These are phyloP conservation scores for Grosmannia huntii DNA, from an alignment of 2,329 filamentous ascomycete genomes.

Conservation along the genomic window DNA sequence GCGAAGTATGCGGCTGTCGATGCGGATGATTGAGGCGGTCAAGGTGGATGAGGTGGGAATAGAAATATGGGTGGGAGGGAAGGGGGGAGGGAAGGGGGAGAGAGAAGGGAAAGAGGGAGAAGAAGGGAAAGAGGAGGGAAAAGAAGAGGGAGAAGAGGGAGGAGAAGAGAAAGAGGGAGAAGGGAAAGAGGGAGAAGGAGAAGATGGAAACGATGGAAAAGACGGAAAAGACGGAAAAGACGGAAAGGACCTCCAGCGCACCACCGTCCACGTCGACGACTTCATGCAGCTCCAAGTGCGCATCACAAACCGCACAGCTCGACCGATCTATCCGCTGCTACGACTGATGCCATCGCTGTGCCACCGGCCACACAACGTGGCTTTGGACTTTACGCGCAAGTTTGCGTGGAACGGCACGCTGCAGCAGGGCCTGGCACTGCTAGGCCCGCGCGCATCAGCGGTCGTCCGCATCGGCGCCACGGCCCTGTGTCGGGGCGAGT, in stretches of 20 bases:
- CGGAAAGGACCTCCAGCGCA: no score
- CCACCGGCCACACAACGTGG: conserved; percentile 56
- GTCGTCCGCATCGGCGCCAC: conserved; percentile 58
- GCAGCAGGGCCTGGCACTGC: conserved; percentile 56
- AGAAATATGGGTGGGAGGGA: conserved; percentile 37
- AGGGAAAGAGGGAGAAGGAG: no score
- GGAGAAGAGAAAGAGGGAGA: conserved; percentile 1
- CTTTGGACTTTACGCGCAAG: conserved; percentile 70
- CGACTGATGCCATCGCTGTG: conserved; percentile 66
- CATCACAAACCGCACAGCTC: conserved; percentile 59
- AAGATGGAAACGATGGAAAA: conserved; percentile 2
- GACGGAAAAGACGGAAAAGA: conserved; percentile 5
- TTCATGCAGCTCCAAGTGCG: conserved; percentile 60
- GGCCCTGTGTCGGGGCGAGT: conserved; percentile 65
- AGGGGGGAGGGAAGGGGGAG: no score
- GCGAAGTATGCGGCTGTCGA: conserved; percentile 57
- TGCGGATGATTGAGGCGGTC: conserved; percentile 72
- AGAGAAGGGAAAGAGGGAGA: conserved; percentile 5
- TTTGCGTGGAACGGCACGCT: conserved; percentile 76
- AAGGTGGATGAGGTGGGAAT: conserved; percentile 69
- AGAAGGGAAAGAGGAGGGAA: conserved; percentile 2
- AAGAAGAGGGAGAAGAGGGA: no score
- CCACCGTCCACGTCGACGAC: conserved; percentile 33
- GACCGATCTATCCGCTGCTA: conserved; percentile 57
- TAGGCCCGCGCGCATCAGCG: conserved; percentile 45